Base-by-base conservation (phyloP, 345 rosid species). In the Erysimum cheiranthoides region DNA sequence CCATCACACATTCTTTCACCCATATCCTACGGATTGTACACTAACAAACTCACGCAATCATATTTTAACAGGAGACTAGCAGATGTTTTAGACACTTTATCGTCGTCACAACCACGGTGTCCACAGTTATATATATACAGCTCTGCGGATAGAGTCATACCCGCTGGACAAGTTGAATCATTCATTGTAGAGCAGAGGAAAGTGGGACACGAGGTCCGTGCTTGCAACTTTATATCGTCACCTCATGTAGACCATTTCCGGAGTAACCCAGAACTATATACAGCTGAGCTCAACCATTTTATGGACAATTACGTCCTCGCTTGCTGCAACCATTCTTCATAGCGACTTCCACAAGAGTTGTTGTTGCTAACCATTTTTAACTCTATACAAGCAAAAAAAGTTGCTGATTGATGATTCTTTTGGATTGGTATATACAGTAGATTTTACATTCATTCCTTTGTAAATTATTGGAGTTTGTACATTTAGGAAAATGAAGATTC, bases 161-260 rank as follows among this genome's bases (percentile, higher is more conserved):
- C 99, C 2, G 90, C 84, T 1, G 82, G 68, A 16, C 84, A 83
- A 4, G 99, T 93, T 54, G 98, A 93, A 78, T 89, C 93, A 35
- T 96, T 96, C 76, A 87, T 95, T 43, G 87, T 89, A 80, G 81
- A 83, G 79, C 98, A 95, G 81, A 82, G 85, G 83, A 85, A 70
- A 80, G 85, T 85, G 0, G 99, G 99, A 45, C 90, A 69, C 2
- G 85, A 87, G 84, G 99, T 95, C 73, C 81, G 85, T 75, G 87
- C 96, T 14, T 93, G 99, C 86, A 87, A 96, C 85, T 96, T 96
- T 81, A 86, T 93, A 67, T 87, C 93, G 7, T 89, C 99, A 7
- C 99, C 99, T 8, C 99, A 96, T 39, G 98, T 96, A 0, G 99
- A 96, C 82, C 99, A 96, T 81, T 96, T 89, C 71, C 82, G 99